Conservation (phyloP, 169 alveolate genomes). For the Babesia microti region DNA sequence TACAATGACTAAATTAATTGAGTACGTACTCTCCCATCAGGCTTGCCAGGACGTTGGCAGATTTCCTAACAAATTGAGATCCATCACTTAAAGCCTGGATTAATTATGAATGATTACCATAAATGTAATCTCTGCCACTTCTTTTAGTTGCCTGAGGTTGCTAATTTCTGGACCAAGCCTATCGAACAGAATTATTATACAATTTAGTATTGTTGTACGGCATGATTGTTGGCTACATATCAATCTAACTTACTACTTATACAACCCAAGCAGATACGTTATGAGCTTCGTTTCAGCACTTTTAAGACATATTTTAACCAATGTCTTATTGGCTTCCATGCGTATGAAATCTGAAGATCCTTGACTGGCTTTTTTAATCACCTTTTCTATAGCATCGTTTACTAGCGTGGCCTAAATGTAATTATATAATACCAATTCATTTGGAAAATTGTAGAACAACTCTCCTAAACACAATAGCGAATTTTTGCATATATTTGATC, state of each 20-base stretch:
- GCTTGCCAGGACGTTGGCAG: conserved; percentile 21
- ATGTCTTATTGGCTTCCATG: conserved; percentile 16
- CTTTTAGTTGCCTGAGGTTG: conserved; percentile 18
- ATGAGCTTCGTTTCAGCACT: conserved; percentile 11
- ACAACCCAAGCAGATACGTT: conserved; percentile 5
- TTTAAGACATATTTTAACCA: conserved; percentile 18
- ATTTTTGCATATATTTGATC: conserved; percentile 28
- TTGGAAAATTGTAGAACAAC: too few relatives aligned
- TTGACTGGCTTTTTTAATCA: conserved; percentile 25
- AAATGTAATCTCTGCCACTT: conserved; percentile 8
- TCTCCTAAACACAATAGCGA: conserved; percentile 27
- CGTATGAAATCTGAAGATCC: conserved; percentile 41
- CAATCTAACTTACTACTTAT: conserved; percentile 15
- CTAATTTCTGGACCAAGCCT: conserved; percentile 14
- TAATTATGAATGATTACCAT: too few relatives aligned
- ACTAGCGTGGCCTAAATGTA: conserved; percentile 5
- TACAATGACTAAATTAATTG: too few relatives aligned
- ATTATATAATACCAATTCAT: background rate
- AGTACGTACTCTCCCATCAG: conserved; percentile 9
- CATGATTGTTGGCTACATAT: conserved; percentile 21
- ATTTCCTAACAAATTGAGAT: conserved; percentile 7
- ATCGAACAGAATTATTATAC: conserved; percentile 25
- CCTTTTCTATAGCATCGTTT: conserved; percentile 10
- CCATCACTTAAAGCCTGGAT: conserved; percentile 22
- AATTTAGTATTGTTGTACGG: conserved; percentile 10